Evolutionary conservation across 2,329 filamentous ascomycete genomes (phyloP), one percentile per base, ranked within the genome.

Genomic region (Harringtonia lauricola): DNA sequence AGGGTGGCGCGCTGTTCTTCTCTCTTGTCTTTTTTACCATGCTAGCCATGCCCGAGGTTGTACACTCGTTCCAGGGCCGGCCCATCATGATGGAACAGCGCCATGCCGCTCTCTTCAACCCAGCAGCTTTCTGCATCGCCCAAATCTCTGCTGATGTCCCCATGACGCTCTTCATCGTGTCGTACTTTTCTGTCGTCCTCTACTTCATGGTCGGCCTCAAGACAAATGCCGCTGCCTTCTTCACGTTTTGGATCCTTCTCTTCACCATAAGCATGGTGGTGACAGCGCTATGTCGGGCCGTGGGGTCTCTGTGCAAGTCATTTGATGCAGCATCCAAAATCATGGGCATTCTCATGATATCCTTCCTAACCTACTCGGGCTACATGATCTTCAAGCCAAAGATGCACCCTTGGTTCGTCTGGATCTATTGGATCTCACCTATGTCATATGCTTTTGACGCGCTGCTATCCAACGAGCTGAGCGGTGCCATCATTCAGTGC

Each of bases 201-300:
- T 90, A 89, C 64, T 89, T 87, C 60, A 81, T 90, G 80, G 76
- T 79, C 1, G 78, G 83, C 43, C 67, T 90, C 2, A 70, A 79
- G 43, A 66, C 79, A 24, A 74, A 75, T 21, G 70, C 82, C 0
- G 78, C 76, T 33, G 71, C 81, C 17, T 84, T 83, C 56, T 84
- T 81, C 56, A 79, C 81, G 42, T 80, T 70, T 51, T 81, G 72
- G 73, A 47, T 74, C 18, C 42, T 77, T 10, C 53, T 79, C 0
- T 61, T 76, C 29, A 55, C 66, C 0, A 65, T 66, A 0, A 69
- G 72, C 0, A 71, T 80, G 55, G 68, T 72, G 29, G 75, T 81
- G 64, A 80, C 76, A 1, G 73, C 76, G 42, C 59, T 83, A 1
- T 78, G 83, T 49, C 66, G 79, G 8, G 72, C 71, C 13, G 65